Conservation (phyloP, 2,329 filamentous ascomycete species). For the Neobulgaria alba region DNA sequence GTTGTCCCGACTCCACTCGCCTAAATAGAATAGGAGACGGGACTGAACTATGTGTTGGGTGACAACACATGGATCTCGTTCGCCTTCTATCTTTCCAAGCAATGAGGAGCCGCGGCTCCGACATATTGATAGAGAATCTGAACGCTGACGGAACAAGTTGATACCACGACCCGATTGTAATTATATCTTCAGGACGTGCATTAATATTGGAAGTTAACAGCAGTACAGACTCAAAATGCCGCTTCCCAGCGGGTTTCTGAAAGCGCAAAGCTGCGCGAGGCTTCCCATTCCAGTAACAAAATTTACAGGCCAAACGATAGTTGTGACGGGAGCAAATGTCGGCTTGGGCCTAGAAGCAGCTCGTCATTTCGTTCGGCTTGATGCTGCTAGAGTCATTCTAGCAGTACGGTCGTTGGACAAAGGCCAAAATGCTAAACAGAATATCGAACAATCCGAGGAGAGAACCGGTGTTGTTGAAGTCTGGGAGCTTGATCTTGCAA, state of each 20-base stretch:
- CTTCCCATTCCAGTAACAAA: constrained; percentile 20
- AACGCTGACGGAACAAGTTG: no score
- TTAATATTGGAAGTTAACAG: no score
- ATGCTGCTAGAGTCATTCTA: constrained; percentile 31
- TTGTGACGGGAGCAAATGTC: constrained; percentile 35
- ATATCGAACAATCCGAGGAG: constrained; percentile 22
- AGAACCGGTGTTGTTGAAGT: constrained; percentile 6
- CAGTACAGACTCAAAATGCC: not conserved
- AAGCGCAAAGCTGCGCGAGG: constrained; percentile 1
- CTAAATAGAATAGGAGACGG: not conserved
- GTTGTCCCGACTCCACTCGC: not conserved
- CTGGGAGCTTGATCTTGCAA: constrained; percentile 12
- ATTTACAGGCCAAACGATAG: constrained; percentile 25
- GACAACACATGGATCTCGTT: not conserved
- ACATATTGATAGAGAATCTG: no score
- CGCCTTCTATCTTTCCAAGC: not conserved
- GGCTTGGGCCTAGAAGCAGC: constrained; percentile 34
- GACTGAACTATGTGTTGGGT: not conserved
- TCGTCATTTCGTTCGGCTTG: constrained; percentile 29
- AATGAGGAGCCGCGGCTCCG: not conserved
- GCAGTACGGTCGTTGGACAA: constrained; percentile 31
- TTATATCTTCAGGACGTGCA: no score
- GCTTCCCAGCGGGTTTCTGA: not conserved
- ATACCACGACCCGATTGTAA: no score
- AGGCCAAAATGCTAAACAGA: constrained; percentile 34